phyloP scores from a whole-genome alignment of 78 protist genomes.

The Polysphondylium violaceum region DNA sequence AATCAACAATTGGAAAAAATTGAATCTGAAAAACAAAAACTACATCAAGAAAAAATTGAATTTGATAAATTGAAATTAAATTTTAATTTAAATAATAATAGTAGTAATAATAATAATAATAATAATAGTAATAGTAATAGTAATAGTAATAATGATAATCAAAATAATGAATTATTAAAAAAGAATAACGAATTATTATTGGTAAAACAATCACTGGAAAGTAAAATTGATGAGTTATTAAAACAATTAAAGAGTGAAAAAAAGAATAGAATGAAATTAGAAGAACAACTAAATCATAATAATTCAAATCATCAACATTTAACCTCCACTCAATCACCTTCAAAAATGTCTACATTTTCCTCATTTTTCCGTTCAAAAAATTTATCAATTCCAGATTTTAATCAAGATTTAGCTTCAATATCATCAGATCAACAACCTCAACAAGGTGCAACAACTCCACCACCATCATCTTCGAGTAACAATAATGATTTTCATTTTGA shows the following conservation, averaged over 20 bases:
- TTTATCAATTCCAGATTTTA: constrained; percentile 11
- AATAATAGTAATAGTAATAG: neutral
- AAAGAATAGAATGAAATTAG: constrained; percentile 23
- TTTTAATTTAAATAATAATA: neutral
- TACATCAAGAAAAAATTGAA: neutral
- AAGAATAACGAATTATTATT: neutral
- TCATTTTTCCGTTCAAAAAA: constrained; percentile 34
- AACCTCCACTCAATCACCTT: constrained; percentile 27
- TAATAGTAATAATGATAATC: neutral
- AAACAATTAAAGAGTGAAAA: constrained; percentile 38
- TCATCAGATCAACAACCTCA: neutral
- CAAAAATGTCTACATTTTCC: constrained; percentile 17
- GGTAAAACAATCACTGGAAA: constrained; percentile 17
- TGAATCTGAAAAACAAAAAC: constrained; percentile 6
- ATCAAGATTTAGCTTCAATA: neutral
- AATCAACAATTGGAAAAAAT: constrained; percentile 15
- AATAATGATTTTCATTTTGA: neutral
- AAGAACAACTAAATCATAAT: neutral
- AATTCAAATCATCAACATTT: neutral
- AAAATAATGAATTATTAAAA: neutral
- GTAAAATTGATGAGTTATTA: constrained; percentile 41
- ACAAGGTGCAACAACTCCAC: neutral
- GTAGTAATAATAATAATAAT: neutral
- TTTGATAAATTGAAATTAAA: constrained; percentile 11
- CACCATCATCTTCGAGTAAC: neutral